A percentile compares a stretch with the other conserved stretches of the same genome.
phyloP scores from a whole-genome alignment of 2,329 filamentous ascomycete species.

The Emergomyces pasteurianus region DNA sequence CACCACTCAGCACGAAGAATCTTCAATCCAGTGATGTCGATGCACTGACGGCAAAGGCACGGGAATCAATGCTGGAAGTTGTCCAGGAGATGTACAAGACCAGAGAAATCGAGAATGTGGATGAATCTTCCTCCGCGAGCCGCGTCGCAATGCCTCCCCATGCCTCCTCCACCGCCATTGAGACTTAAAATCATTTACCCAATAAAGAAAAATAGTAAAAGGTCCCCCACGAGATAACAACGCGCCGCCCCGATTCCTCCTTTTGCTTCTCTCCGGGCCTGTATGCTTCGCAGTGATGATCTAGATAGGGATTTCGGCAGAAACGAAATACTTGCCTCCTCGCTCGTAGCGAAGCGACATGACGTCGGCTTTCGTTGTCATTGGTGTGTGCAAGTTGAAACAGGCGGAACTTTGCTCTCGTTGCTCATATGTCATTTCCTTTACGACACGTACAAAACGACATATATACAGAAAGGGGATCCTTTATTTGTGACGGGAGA shows the following conservation, averaged over 20 bases:
- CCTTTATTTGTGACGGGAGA: not conserved
- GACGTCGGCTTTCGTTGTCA: not conserved
- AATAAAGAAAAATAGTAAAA: not conserved
- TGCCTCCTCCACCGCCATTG: constrained; percentile 1
- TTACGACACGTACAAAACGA: not conserved
- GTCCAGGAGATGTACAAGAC: constrained; percentile 31
- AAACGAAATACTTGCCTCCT: not conserved
- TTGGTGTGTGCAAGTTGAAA: not conserved
- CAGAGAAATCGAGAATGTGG: constrained; percentile 13
- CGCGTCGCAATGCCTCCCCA: not conserved
- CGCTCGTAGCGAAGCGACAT: not conserved
- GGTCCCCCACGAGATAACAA: not conserved
- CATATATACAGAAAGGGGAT: not conserved
- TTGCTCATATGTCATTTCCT: not conserved
- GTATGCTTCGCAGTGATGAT: not conserved
- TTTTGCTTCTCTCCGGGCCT: not conserved
- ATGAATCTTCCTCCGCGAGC: constrained; percentile 12
- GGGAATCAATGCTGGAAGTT: constrained; percentile 62
- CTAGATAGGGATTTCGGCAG: not conserved
- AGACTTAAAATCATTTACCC: not conserved
- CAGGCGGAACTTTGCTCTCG: not conserved
- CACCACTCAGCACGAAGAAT: constrained; percentile 65
- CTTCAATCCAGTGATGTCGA: constrained; percentile 69
- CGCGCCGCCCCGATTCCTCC: not conserved
- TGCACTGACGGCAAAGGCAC: constrained; percentile 53